A percentile compares a stretch with the other conserved stretches of the same genome.
Conservation (phyloP, 768 basidiomycete genomes). For the Pleurotus tuoliensis region DNA sequence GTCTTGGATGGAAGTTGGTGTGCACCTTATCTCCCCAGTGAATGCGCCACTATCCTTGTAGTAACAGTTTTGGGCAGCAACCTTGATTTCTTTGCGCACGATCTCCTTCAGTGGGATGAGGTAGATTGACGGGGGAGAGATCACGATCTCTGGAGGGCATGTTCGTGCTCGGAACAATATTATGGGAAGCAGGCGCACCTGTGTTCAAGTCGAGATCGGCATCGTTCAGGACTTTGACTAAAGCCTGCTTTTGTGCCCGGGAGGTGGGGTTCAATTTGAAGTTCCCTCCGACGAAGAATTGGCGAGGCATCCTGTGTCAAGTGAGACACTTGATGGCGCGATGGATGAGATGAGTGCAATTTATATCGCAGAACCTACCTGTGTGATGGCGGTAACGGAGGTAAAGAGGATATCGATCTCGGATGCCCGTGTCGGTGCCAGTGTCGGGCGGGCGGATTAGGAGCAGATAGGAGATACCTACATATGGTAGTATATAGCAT, state of each 20-base stretch:
- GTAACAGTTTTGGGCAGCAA: constrained; percentile 93
- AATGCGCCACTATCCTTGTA: constrained; percentile 82
- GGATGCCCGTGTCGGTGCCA: background rate
- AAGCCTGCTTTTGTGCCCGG: constrained; percentile 54
- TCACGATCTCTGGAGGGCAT: constrained; percentile 29
- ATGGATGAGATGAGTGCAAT: background rate
- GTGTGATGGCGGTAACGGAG: background rate
- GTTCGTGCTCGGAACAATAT: background rate
- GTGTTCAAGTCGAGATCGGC: constrained; percentile 74
- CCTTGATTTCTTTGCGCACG: constrained; percentile 63
- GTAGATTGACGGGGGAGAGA: constrained; percentile 89
- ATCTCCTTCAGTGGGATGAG: constrained; percentile 66
- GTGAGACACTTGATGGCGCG: no score
- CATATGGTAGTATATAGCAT: no score
- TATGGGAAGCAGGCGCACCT: constrained; percentile 43
- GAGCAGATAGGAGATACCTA: no score
- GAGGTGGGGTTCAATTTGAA: constrained; percentile 95
- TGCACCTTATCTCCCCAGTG: constrained; percentile 94
- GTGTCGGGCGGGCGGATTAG: no score
- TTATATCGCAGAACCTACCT: background rate
- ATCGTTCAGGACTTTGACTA: constrained; percentile 71
- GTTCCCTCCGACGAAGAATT: constrained; percentile 96
- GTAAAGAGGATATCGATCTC: constrained; percentile 5
- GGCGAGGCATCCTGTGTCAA: constrained; percentile 55
- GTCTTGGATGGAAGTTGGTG: constrained; percentile 5